A percentile compares a stretch with the other conserved stretches of the same genome.
phyloP scores from a whole-genome alignment of 768 basidiomycete genomes.

The Pleurotus tuoliensis region DNA sequence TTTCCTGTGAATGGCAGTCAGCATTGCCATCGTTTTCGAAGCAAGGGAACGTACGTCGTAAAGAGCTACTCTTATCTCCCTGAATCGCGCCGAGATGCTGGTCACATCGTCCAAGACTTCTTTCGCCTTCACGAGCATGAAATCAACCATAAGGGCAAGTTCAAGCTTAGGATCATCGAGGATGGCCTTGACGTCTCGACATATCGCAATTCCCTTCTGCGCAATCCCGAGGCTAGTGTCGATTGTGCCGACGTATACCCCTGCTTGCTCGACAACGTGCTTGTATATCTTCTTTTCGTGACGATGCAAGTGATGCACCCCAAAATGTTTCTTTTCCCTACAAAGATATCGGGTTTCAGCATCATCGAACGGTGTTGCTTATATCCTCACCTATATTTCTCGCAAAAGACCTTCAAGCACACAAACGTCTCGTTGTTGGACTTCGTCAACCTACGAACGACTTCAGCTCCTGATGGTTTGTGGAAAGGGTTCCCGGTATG shows the following conservation, averaged over 20 bases:
- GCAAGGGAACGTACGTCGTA: neutral
- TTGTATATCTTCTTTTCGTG: neutral
- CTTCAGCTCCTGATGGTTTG: neutral
- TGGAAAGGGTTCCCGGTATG: too few relatives aligned
- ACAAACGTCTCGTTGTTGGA: constrained; percentile 3
- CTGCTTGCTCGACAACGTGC: neutral
- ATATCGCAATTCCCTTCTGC: neutral
- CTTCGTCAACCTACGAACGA: neutral
- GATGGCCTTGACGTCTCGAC: neutral
- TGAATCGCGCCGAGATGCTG: neutral
- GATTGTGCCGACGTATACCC: neutral
- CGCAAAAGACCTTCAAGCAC: neutral
- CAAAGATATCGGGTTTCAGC: neutral
- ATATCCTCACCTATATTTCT: neutral
- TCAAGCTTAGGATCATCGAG: neutral
- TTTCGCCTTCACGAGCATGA: neutral
- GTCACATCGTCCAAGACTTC: neutral
- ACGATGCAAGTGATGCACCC: neutral
- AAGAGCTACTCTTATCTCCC: neutral
- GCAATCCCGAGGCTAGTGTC: neutral
- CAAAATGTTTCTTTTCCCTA: neutral
- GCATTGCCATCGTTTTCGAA: too few relatives aligned
- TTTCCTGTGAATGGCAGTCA: neutral
- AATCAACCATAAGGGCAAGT: neutral
- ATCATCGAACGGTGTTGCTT: neutral